A percentile compares a stretch with the other conserved stretches of the same genome.
Evolutionary conservation across 441 rosid species (phyloP).

Genomic region (Jatropha multifida): DNA sequence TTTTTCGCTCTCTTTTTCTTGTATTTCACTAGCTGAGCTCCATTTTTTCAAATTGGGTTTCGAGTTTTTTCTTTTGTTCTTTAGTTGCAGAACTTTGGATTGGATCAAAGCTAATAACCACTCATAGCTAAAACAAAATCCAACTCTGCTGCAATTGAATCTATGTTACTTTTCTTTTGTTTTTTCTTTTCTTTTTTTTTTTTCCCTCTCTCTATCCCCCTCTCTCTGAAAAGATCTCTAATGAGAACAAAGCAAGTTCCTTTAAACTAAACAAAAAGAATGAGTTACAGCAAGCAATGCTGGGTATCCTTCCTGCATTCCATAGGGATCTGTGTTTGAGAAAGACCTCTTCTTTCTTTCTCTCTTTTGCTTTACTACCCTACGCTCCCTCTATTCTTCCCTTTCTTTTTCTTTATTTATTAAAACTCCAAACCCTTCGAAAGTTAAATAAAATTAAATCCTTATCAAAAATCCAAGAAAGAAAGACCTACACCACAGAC

Average conservation of each 20-base stretch:
- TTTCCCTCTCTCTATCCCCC: conserved; percentile 6
- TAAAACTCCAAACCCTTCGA: neutral
- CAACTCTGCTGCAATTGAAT: conserved; percentile 45
- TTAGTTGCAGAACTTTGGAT: conserved; percentile 34
- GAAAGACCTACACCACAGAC: conserved; percentile 7
- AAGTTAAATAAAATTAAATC: neutral
- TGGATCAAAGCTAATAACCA: conserved; percentile 36
- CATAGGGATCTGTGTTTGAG: conserved; percentile 97
- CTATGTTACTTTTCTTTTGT: conserved; percentile 17
- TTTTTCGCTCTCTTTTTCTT: neutral
- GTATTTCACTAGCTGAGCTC: neutral
- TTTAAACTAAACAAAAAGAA: conserved; percentile 72
- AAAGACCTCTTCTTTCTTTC: conserved; percentile 46
- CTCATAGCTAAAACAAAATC: conserved; percentile 34
- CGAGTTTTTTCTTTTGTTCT: conserved; percentile 18
- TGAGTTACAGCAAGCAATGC: conserved; percentile 67
- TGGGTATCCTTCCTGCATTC: conserved; percentile 55
- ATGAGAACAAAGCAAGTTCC: conserved; percentile 49
- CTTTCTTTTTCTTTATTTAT: neutral
- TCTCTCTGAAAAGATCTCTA: conserved; percentile 34
- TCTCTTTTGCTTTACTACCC: conserved; percentile 38
- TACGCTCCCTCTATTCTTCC: conserved; percentile 29
- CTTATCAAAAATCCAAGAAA: neutral
- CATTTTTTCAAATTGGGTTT: no score
- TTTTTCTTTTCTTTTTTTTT: conserved; percentile 10